These are phyloP conservation scores for Henckelia pumila DNA, from an alignment of 257 asterid species.

Conservation along the genomic window DNA sequence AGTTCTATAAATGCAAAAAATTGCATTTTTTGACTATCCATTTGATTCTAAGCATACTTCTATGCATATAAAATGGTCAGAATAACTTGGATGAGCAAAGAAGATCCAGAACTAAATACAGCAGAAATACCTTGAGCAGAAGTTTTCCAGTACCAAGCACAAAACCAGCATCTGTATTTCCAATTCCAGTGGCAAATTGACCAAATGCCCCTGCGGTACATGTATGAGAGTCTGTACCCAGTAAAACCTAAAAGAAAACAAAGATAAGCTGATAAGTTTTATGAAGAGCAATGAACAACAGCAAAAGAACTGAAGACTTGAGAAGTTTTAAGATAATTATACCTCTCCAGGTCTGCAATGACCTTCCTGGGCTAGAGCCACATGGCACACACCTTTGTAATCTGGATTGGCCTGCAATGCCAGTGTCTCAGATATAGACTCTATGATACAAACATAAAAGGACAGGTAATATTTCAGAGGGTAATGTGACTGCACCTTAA, in stretches of 20 bases:
- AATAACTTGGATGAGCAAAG: background rate
- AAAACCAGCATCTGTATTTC: constrained; percentile 95
- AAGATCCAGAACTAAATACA: constrained; percentile 7
- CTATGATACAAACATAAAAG: constrained; percentile 1
- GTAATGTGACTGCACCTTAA: constrained; percentile 49
- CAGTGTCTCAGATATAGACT: constrained; percentile 15
- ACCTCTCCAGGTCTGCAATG: constrained; percentile 99
- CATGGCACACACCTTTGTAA: constrained; percentile 97
- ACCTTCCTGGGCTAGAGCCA: constrained; percentile 99
- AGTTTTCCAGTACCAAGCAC: constrained; percentile 94
- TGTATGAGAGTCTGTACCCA: constrained; percentile 93
- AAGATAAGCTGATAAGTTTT: constrained; percentile 2
- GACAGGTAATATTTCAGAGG: constrained; percentile 6
- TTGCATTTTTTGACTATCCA: background rate
- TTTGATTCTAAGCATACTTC: background rate
- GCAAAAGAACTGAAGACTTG: background rate
- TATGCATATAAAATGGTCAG: background rate
- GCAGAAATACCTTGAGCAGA: constrained; percentile 73
- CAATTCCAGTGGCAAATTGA: constrained; percentile 93
- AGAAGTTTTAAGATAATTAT: constrained; percentile 7
- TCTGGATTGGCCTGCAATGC: constrained; percentile 84
- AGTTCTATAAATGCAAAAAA: background rate
- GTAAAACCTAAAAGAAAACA: constrained; percentile 57
- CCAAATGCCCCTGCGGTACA: constrained; percentile 99
- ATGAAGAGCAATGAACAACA: constrained; percentile 10